A percentile compares a stretch with the other conserved stretches of the same genome.
Conservation (phyloP, 345 rosid genomes). For the Psidium friedrichsthalianum region DNA sequence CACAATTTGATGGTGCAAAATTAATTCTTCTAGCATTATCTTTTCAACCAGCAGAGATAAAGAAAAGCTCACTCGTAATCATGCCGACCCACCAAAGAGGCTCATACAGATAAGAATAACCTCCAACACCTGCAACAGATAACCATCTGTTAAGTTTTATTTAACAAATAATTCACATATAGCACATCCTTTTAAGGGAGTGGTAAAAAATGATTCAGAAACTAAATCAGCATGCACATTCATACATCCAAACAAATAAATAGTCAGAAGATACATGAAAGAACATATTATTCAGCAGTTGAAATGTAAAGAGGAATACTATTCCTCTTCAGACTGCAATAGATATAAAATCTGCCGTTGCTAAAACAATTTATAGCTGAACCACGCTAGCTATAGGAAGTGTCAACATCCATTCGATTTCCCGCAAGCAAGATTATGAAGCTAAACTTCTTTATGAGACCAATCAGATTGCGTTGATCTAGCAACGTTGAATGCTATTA, state of each 20-base stretch:
- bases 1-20: neutral
- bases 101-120: conserved; percentile 86
- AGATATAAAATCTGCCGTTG: neutral
- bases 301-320: neutral
- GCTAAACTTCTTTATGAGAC: neutral
- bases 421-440: neutral
- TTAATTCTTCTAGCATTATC: neutral
- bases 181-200: neutral
- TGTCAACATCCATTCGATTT: neutral
- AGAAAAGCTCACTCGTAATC: conserved; percentile 75
- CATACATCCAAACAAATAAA: neutral
- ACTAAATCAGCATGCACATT: neutral
- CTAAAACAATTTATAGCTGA: neutral
- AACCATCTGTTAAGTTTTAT: neutral
- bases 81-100: conserved; percentile 99
- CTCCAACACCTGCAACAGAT: conserved; percentile 61
- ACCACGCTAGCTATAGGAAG: neutral
- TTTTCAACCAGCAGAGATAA: neutral
- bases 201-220: neutral
- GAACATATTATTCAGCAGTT: neutral
- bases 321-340: neutral
- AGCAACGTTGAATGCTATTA: neutral
- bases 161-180: neutral
- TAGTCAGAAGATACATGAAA: neutral
- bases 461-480: neutral